Evolutionary conservation across 176 grass and related monocot species (phyloP).

Genomic region (Dendrocalamus sinicus): DNA sequence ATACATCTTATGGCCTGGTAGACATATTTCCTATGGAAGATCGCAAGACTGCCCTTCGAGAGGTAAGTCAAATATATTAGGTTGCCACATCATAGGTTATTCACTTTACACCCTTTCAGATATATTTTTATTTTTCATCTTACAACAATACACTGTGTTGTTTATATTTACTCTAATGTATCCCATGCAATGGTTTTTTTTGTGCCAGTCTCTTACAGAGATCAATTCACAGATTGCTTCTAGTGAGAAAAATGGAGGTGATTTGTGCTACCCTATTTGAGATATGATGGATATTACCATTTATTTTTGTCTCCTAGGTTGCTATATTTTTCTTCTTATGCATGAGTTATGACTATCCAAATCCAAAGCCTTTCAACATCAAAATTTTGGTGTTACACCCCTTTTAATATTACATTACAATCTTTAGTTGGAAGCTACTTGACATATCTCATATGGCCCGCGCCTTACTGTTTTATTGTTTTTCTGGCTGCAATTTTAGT

Average conservation of each 20-base stretch:
- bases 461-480: constrained; percentile 15
- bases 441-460: background rate
- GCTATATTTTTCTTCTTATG: constrained; percentile 7
- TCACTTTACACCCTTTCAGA: background rate
- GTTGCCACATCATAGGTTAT: constrained; percentile 20
- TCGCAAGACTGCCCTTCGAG: constrained; percentile 90
- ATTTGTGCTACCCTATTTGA: constrained; percentile 50
- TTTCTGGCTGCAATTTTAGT: constrained; percentile 7
- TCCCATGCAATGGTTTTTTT: constrained; percentile 20
- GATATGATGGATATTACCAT: constrained; percentile 28
- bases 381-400: background rate
- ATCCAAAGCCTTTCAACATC: background rate
- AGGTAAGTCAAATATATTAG: constrained; percentile 55
- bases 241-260: constrained; percentile 93
- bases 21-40: constrained; percentile 97
- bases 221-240: constrained; percentile 84
- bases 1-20: constrained; percentile 94
- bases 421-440: constrained; percentile 18
- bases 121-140: constrained; percentile 4
- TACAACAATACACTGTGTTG: background rate
- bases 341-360: background rate
- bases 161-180: constrained; percentile 34
- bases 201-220: constrained; percentile 73
- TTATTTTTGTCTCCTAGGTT: constrained; percentile 13
- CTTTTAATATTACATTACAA: background rate